Base-by-base conservation (phyloP, 257 asterid species). In the Echium plantagineum region DNA sequence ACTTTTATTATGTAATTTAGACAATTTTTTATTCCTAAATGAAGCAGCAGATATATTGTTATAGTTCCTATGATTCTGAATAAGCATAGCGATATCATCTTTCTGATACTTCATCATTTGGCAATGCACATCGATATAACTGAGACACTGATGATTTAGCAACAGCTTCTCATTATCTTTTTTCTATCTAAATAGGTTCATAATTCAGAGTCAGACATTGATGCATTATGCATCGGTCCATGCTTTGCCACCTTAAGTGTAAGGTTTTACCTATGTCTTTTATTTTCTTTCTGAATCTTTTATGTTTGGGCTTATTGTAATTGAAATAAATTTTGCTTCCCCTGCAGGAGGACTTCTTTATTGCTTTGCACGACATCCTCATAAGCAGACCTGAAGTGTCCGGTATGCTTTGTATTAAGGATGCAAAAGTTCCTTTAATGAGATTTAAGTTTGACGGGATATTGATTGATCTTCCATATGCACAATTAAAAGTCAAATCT, bases 351-450 rank as follows among this genome's bases (percentile, higher is more conserved):
- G 90, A 80, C 62, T 80, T 83, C 60, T 77, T 80, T 57, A 53
- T 74, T 15, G 71, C 71, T 59, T 73, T 83, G 58, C 75, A 63
- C 65, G 60, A 74, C 60, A 76, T 80, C 74, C 81, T 83, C 54
- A 78, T 76, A 4, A 73, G 46, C 46, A 74, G 35, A 64, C 81
- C 78, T 3, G 87, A 80, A 69, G 69, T 83, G 55, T 74, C 85
- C 3, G 81, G 74, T 28, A 73, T 83, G 38, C 68, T 70, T 21
- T 80, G 87, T 63, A 62, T 83, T 57, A 83, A 72, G 71, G 75
- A 74, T 55, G 87, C 90, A 66, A 78, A 76, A 68, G 83, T 83
- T 57, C 90, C 86, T 68, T 62, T 83, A 17, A 78, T 83, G 78
- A 76, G 80, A 60, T 77, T 83, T 68, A 83, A 70, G 47, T 78